Base-by-base conservation (phyloP, 2,329 filamentous ascomycete genomes). In the Aspergillus hiratsukae region DNA sequence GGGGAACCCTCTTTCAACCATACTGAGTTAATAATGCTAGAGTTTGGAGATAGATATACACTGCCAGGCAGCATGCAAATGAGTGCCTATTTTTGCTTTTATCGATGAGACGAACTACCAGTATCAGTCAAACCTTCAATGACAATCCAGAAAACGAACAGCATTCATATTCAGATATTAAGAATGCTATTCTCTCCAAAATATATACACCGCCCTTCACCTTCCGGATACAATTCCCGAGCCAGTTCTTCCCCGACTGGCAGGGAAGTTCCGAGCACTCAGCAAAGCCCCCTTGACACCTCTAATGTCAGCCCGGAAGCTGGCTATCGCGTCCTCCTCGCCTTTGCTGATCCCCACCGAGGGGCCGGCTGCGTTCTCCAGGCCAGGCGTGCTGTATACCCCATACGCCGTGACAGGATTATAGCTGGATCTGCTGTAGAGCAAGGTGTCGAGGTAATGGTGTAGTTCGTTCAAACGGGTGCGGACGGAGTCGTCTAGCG, bases 221-320 rank as follows among this genome's bases (percentile, higher is more conserved):
- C 0, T 7, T 21, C n/a, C n/a, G 48, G 55, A 58, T 46, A 64
- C 28, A 45, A 64, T 54, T 48, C 61, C 60, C n/a, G 62, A 64
- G 25, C 66, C 60, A 27, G 66, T 60, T 19, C 65, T 64, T 7
- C 65, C 68, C 8, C 69, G 66, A 53, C 70, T 67, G 11, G 71
- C 58, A 37, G 80, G 82, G 61, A 87, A 87, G 59, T 86, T 83
- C 60, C 82, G 81, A 8, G 84, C 82, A 66, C 83, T 86, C 59
- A 87, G 67, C 55, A 87, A 74, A 2, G 84, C 83, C 11, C 84
- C 85, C 69, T 87, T 87, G 21, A 87, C 80, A 35, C 81, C 79
- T 55, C 83, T 73, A 52, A 87, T 86, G 62, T 87, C 84, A 45
- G 77, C 76, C 69, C 82, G 83, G 60, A 87, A 72, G 37, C 77